Evolutionary conservation across 139 green algal genomes (phyloP).

Genomic region (Chlorella sp.): DNA sequence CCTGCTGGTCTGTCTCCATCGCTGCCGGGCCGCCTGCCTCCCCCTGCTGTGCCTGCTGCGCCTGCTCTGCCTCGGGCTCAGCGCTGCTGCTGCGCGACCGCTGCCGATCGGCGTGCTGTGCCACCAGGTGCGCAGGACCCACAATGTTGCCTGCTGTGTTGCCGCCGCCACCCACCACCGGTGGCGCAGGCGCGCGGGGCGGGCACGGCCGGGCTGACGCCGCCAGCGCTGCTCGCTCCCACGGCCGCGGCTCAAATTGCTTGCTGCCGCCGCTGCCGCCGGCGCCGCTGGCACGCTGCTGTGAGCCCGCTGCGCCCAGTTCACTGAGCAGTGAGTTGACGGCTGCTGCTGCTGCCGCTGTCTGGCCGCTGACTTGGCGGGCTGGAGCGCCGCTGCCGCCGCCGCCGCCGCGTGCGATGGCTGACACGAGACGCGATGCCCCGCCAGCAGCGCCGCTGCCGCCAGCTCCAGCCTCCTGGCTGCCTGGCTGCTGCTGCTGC

Average conservation of each 20-base stretch:
- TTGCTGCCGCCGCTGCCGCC: not conserved
- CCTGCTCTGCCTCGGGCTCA: conserved; percentile 9
- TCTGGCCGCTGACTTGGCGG: not conserved
- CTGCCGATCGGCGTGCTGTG: conserved; percentile 46
- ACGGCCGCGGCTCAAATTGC: not conserved
- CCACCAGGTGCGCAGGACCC: conserved; percentile 39
- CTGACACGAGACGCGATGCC: conserved; percentile 4
- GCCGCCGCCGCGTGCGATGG: not conserved
- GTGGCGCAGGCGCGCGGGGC: not conserved
- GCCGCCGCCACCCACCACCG: not conserved
- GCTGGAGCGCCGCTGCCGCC: not conserved
- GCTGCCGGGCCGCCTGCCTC: not conserved
- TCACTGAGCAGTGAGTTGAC: not conserved
- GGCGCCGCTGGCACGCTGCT: not conserved
- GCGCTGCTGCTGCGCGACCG: conserved; percentile 6
- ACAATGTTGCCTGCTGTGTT: conserved; percentile 7
- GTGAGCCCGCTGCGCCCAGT: not conserved
- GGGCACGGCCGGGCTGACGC: not conserved
- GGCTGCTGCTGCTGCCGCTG: not conserved
- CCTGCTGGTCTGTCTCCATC: not conserved
- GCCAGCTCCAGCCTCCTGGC: not conserved
- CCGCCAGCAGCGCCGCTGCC: not conserved
- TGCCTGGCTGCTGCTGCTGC: not conserved
- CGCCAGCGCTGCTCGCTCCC: conserved; percentile 16
- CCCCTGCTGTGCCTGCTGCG: conserved; percentile 22